Evolutionary conservation across 2,329 filamentous ascomycete genomes (phyloP).

Genomic region (Aspergillus tamarii): DNA sequence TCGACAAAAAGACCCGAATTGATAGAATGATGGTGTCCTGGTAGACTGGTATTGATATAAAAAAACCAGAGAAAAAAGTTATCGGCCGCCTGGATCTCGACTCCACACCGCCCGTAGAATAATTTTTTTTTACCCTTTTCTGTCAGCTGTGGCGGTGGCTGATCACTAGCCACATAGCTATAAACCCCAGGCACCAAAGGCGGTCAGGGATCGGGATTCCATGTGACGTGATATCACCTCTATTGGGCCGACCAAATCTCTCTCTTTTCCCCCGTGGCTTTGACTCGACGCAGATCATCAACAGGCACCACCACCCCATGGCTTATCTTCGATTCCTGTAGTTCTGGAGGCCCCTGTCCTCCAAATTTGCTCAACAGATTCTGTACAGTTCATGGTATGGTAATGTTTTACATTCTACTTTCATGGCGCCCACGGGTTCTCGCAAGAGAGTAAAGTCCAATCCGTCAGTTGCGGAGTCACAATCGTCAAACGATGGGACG

Average conservation of each 20-base stretch:
- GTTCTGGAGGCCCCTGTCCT: constrained; percentile 14
- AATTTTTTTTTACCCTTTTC: constrained; percentile 22
- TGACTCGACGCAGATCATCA: constrained; percentile 2
- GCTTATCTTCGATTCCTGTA: constrained; percentile 8
- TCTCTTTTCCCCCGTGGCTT: background rate
- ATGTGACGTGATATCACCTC: constrained; percentile 40
- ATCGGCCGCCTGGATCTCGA: constrained; percentile 23
- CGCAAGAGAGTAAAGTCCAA: constrained; percentile 49
- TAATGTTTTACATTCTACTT: constrained; percentile 38
- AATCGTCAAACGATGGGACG: constrained; percentile 29
- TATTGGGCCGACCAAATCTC: constrained; percentile 10
- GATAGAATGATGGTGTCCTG: constrained; percentile 3
- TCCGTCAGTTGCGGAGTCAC: constrained; percentile 35
- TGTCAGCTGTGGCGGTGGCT: constrained; percentile 19
- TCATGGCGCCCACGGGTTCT: constrained; percentile 46
- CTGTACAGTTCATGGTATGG: constrained; percentile 16
- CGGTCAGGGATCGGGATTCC: constrained; percentile 24
- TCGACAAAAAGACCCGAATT: constrained; percentile 26
- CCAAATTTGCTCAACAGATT: background rate
- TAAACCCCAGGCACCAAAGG: constrained; percentile 28
- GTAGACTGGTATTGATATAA: constrained; percentile 3
- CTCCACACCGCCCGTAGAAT: constrained; percentile 18
- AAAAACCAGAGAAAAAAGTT: constrained; percentile 31
- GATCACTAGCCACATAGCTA: constrained; percentile 15
- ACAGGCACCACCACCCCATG: constrained; percentile 2